Conservation (phyloP, 768 basidiomycete genomes). For the Pleurotus cornucopiae region DNA sequence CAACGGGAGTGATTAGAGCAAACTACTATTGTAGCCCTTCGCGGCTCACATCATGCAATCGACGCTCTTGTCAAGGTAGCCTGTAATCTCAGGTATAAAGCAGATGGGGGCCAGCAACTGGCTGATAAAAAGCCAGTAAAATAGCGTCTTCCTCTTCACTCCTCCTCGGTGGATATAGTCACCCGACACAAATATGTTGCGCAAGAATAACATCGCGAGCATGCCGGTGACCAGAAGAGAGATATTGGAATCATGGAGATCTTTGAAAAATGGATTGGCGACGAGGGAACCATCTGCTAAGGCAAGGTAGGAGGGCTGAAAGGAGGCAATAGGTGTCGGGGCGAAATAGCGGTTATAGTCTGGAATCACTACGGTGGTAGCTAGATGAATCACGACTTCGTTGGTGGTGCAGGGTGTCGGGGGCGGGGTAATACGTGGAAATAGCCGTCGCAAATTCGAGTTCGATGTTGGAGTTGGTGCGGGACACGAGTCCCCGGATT, state of each 20-base stretch:
- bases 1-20: background rate
- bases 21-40: too few relatives aligned
- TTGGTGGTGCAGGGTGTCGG: conserved; percentile 32
- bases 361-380: conserved; percentile 44
- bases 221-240: conserved; percentile 45
- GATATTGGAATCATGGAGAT: conserved; percentile 35
- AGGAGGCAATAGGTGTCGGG: conserved; percentile 34
- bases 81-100: conserved; percentile 38
- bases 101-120: conserved; percentile 48
- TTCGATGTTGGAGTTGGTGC: conserved; percentile 15
- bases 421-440: conserved; percentile 29
- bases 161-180: conserved; percentile 51
- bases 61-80: conserved; percentile 36
- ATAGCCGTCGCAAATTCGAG: conserved; percentile 17
- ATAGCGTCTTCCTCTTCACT: conserved; percentile 55
- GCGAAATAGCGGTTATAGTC: conserved; percentile 43
- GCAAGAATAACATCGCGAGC: conserved; percentile 44
- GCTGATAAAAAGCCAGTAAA: conserved; percentile 51
- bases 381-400: conserved; percentile 44
- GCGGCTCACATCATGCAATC: conserved; percentile 45
- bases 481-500: conserved; percentile 6
- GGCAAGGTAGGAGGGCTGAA: conserved; percentile 42
- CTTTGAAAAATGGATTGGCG: conserved; percentile 39
- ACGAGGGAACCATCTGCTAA: conserved; percentile 59
- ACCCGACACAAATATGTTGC: conserved; percentile 47